Conservation (phyloP, 768 basidiomycete genomes). For the Gyrodon lividus region DNA sequence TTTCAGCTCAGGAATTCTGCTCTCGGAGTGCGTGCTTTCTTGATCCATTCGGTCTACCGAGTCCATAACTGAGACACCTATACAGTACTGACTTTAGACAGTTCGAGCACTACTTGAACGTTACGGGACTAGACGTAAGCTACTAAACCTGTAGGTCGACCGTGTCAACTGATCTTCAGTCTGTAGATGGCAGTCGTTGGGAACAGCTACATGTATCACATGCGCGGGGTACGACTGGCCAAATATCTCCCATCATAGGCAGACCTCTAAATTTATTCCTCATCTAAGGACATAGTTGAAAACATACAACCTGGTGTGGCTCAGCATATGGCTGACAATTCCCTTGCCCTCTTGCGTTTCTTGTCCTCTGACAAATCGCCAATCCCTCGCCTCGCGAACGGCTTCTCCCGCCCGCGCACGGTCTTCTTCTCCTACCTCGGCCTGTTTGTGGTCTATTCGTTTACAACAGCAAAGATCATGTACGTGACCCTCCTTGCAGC, state of each 20-base stretch:
- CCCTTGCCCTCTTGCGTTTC: conserved; percentile 72
- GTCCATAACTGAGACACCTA: conserved; percentile 2
- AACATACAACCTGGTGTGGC: conserved; percentile 85
- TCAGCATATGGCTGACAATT: conserved; percentile 89
- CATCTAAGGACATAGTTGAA: conserved; percentile 65
- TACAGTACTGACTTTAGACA: conserved; percentile 92
- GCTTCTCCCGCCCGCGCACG: conserved; percentile 53
- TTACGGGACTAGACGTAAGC: conserved; percentile 87
- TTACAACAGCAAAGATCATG: conserved; percentile 62
- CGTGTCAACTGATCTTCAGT: conserved; percentile 1
- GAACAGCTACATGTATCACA: conserved; percentile 93
- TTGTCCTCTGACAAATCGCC: conserved; percentile 71
- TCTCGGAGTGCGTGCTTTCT: conserved; percentile 70
- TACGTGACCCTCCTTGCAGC: conserved; percentile 53
- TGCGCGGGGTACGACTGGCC: conserved; percentile 62
- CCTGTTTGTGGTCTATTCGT: conserved; percentile 71
- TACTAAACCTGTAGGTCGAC: neutral
- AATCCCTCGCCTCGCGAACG: conserved; percentile 58
- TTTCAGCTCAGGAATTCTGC: conserved; percentile 85
- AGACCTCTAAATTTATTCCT: neutral
- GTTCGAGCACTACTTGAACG: conserved; percentile 85
- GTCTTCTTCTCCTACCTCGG: conserved; percentile 80
- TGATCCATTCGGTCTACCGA: neutral
- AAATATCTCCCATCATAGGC: neutral
- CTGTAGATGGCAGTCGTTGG: conserved; percentile 87